A percentile compares a stretch with the other conserved stretches of the same genome.
phyloP scores from a whole-genome alignment of 352 stramenopile genomes.

The Phytopythium sindhum region DNA sequence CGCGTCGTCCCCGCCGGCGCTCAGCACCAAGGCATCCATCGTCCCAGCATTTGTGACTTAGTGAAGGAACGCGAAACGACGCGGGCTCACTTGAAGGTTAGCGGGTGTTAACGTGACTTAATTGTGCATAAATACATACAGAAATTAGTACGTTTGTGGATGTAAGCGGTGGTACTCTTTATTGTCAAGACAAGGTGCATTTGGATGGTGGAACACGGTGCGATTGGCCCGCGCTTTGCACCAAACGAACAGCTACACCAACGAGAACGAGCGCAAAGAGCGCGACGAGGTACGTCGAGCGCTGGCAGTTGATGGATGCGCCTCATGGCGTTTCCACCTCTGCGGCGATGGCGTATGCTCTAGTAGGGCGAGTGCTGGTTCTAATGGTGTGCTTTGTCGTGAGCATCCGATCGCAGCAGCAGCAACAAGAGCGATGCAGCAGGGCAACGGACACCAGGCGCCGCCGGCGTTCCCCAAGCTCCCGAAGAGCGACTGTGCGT shows the following conservation, averaged over 20 bases:
- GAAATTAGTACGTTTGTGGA: background rate
- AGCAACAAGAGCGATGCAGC: slow-evolving; percentile 4
- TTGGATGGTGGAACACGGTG: background rate
- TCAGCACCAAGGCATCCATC: background rate
- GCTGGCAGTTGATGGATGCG: background rate
- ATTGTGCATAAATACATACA: background rate
- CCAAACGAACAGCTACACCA: background rate
- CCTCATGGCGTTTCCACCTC: background rate
- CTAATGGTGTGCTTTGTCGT: background rate
- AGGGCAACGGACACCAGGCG: slow-evolving; percentile 13
- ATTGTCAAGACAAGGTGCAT: background rate
- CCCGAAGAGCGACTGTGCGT: slow-evolving; percentile 63
- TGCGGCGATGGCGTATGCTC: background rate
- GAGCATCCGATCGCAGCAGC: background rate
- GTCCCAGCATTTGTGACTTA: background rate
- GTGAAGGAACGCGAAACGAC: background rate
- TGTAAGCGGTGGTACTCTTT: background rate
- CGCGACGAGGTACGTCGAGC: background rate
- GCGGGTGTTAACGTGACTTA: background rate
- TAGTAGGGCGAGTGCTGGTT: background rate
- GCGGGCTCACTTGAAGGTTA: background rate
- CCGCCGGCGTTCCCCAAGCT: slow-evolving; percentile 41
- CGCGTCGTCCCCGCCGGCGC: background rate
- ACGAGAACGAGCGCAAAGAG: background rate
- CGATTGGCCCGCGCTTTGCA: background rate